These are phyloP conservation scores for Fusarium luffae DNA, from an alignment of 2,329 filamentous ascomycete genomes.

Conservation along the genomic window DNA sequence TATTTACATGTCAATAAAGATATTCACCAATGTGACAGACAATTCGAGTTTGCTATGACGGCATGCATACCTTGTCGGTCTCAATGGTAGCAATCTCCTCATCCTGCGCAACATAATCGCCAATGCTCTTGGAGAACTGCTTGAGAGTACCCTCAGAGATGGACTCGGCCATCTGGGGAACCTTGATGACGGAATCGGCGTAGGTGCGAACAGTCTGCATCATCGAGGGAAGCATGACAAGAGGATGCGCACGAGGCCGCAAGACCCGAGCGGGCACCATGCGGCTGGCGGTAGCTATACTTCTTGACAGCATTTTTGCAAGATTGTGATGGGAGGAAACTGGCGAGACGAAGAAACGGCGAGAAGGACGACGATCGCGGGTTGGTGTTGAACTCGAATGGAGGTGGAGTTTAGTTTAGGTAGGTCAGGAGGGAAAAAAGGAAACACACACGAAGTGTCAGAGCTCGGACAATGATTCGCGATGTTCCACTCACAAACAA, in stretches of 20 bases:
- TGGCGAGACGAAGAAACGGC: slow-evolving; percentile 2
- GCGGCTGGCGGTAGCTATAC: slow-evolving; percentile 56
- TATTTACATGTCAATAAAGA: slow-evolving; percentile 13
- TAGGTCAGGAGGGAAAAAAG: slow-evolving; percentile 39
- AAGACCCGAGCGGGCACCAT: slow-evolving; percentile 57
- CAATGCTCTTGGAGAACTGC: slow-evolving; percentile 91
- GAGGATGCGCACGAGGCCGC: slow-evolving; percentile 45
- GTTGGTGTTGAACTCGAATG: slow-evolving; percentile 9
- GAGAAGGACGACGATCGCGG: slow-evolving; percentile 7
- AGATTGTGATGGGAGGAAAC: slow-evolving; percentile 10
- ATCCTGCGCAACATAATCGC: slow-evolving; percentile 93
- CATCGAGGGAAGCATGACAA: slow-evolving; percentile 60
- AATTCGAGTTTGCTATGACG: background rate
- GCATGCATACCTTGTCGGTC: slow-evolving; percentile 85
- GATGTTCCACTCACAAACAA: slow-evolving; percentile 33
- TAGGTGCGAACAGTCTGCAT: slow-evolving; percentile 69
- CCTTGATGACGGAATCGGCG: slow-evolving; percentile 89
- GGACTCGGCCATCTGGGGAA: slow-evolving; percentile 98
- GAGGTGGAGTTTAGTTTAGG: slow-evolving; percentile 16
- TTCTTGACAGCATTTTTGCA: slow-evolving; percentile 57
- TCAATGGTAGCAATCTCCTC: slow-evolving; percentile 99
- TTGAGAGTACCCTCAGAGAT: slow-evolving; percentile 98
- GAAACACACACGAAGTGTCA: slow-evolving; percentile 24
- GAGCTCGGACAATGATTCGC: slow-evolving; percentile 40
- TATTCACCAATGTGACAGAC: background rate